phyloP scores from a whole-genome alignment of 1,284 basidiomycete genomes.

The Leccinum solheimii region DNA sequence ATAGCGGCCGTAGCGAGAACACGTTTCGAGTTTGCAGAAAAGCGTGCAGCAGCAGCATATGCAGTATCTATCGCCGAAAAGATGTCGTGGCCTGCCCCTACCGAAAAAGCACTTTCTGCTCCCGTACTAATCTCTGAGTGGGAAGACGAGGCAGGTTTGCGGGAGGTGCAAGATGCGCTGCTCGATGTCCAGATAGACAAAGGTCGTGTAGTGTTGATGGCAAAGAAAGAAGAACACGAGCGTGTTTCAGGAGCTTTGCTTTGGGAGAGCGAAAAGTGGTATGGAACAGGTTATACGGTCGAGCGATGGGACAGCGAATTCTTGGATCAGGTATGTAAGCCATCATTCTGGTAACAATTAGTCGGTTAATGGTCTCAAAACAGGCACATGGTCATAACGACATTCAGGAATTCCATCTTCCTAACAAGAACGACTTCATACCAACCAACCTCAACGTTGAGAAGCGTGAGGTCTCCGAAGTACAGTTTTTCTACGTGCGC shows the following conservation, averaged over 20 bases:
- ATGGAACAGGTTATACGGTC: slow-evolving; percentile 81
- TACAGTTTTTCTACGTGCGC: slow-evolving; percentile 30
- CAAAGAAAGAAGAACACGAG: slow-evolving; percentile 66
- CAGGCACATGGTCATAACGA: slow-evolving; percentile 62
- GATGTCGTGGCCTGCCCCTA: slow-evolving; percentile 81
- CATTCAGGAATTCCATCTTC: slow-evolving; percentile 73
- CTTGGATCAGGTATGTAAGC: slow-evolving; percentile 53
- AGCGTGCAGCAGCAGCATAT: slow-evolving; percentile 78
- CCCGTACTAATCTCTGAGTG: slow-evolving; percentile 79
- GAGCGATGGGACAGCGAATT: slow-evolving; percentile 68
- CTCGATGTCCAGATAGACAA: slow-evolving; percentile 42
- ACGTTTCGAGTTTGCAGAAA: slow-evolving; percentile 89
- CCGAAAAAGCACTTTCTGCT: slow-evolving; percentile 76
- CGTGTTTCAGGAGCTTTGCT: slow-evolving; percentile 45
- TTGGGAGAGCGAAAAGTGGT: slow-evolving; percentile 82
- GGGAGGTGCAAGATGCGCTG: slow-evolving; percentile 66
- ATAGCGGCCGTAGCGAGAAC: slow-evolving; percentile 73
- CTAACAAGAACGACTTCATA: slow-evolving; percentile 86
- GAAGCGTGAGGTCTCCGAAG: slow-evolving; percentile 65
- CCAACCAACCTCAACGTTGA: slow-evolving; percentile 85
- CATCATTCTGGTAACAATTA: background rate
- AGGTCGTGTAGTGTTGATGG: slow-evolving; percentile 78
- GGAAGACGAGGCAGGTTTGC: slow-evolving; percentile 55
- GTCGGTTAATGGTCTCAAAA: slow-evolving; percentile 9
- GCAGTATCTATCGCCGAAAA: slow-evolving; percentile 76